Evolutionary conservation across 2,329 filamentous ascomycete species (phyloP).

Genomic region (Fusarium penzigii): DNA sequence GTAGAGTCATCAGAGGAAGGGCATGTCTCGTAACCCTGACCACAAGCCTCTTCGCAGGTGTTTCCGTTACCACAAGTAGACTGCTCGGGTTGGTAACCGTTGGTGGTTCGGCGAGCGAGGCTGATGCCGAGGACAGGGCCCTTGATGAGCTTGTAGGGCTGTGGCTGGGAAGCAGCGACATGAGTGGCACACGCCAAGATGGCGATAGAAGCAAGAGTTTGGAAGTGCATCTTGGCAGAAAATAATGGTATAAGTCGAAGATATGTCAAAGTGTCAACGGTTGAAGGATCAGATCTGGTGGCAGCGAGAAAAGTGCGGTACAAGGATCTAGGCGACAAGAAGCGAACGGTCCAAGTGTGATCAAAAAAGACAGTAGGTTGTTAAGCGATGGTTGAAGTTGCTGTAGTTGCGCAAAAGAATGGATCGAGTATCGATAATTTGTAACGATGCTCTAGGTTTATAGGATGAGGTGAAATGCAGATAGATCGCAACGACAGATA

Average conservation of each 20-base stretch:
- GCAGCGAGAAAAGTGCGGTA: conserved; percentile 21
- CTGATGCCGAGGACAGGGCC: conserved; percentile 42
- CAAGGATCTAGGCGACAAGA: conserved; percentile 13
- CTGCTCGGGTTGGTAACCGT: conserved; percentile 52
- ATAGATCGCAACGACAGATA: background rate
- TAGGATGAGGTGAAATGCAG: no score
- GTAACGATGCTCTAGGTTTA: conserved; percentile 24
- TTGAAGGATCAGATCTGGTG: conserved; percentile 16
- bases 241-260: conserved; percentile 4
- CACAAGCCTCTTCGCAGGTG: conserved; percentile 59
- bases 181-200: conserved; percentile 37
- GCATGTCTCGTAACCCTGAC: conserved; percentile 51
- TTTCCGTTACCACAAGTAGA: conserved; percentile 49
- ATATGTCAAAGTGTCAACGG: conserved; percentile 7
- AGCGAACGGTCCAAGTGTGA: no score
- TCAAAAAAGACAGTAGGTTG: no score
- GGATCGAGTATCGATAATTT: conserved; percentile 25
- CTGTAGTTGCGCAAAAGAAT: conserved; percentile 22
- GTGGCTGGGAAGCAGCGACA: conserved; percentile 29
- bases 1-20: conserved; percentile 48
- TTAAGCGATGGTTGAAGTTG: conserved; percentile 1
- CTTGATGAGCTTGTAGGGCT: conserved; percentile 41
- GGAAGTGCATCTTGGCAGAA: conserved; percentile 38
- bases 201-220: conserved; percentile 34
- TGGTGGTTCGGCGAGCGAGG: conserved; percentile 44